Evolutionary conservation across 2,329 filamentous ascomycete species (phyloP).

Genomic region (Blastomyces parvus): DNA sequence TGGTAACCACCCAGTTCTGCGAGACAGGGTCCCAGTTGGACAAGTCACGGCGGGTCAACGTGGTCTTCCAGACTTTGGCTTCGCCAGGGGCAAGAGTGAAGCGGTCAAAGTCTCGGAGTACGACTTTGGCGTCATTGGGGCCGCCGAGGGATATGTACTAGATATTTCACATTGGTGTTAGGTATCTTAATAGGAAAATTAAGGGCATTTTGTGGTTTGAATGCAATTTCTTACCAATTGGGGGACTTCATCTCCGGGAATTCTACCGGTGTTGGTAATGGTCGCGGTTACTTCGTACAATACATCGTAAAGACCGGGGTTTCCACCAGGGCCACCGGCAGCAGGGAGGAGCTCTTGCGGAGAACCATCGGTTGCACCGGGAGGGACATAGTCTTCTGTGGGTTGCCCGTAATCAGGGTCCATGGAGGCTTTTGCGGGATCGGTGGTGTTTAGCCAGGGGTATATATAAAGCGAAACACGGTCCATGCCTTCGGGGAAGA

Average conservation of each 20-base stretch:
- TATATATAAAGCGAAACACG: conserved; percentile 51
- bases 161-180: conserved; percentile 3
- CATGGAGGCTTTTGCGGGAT: conserved; percentile 42
- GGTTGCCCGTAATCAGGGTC: conserved; percentile 48
- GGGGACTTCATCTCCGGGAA: conserved; percentile 44
- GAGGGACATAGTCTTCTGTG: conserved; percentile 42
- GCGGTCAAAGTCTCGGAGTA: conserved; percentile 73
- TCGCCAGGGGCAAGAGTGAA: conserved; percentile 62
- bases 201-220: neutral
- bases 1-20: conserved; percentile 73
- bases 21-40: conserved; percentile 70
- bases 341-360: conserved; percentile 49
- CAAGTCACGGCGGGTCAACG: conserved; percentile 68
- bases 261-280: conserved; percentile 43
- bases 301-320: conserved; percentile 45
- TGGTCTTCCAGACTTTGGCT: conserved; percentile 55
- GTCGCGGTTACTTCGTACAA: conserved; percentile 42
- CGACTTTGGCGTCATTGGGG: conserved; percentile 54
- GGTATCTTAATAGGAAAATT: neutral
- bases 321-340: conserved; percentile 51
- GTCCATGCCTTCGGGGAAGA: conserved; percentile 46
- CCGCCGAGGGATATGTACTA: conserved; percentile 71
- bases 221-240: conserved; percentile 34
- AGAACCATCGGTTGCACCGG: conserved; percentile 42
- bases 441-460: conserved; percentile 53